Base-by-base conservation (phyloP, 2,329 filamentous ascomycete species). In the Colletotrichum paranaense region DNA sequence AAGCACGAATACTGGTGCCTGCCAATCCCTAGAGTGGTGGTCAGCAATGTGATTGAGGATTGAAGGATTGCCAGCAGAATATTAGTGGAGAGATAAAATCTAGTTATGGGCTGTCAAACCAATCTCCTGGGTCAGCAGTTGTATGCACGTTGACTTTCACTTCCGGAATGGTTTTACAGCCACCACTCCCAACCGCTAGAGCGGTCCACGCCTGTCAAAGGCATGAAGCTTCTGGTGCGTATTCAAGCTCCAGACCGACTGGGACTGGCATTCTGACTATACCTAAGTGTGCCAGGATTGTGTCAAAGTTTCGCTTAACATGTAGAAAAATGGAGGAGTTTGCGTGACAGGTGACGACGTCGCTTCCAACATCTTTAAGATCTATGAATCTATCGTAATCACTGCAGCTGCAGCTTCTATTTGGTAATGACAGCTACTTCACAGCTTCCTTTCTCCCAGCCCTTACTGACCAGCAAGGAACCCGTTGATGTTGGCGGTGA, bases 401-500 rank as follows among this genome's bases (percentile, higher is more conserved):
- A 49, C 19, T 22, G 16, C 42, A 49, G 42, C 19, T 49, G 8
- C 19, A 22, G 42, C 42, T 3, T 49, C 42, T 22, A 49, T 49
- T 22, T 1, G 42, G 42, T 58, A 22, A 30, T 7, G 38, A 42
- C 38, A 8, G 38, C 19, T 3, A 35, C 0, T 35, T 35, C 1
- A 4, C 32, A 35, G 11, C 32, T 30, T 22, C 3, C 38, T 5
- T 49, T 19, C 6, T 2, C 11, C 35, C 8, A 32, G 8, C 30
- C 30, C n/a, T 32, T 32, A 35, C 28, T 12, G 3, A 11, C 12
- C 16, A 8, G 16, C 28, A 11, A 74, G 62, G 14, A 74, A 38
- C 5, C 24, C 65, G 9, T 73, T 62, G 28, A 74, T 42, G 11
- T 57, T 19, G 32, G 69, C 60, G 3, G 73, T 69, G 9, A 74